Conservation (phyloP, 768 basidiomycete species). For the Tubosaeta brunneosetosa region DNA sequence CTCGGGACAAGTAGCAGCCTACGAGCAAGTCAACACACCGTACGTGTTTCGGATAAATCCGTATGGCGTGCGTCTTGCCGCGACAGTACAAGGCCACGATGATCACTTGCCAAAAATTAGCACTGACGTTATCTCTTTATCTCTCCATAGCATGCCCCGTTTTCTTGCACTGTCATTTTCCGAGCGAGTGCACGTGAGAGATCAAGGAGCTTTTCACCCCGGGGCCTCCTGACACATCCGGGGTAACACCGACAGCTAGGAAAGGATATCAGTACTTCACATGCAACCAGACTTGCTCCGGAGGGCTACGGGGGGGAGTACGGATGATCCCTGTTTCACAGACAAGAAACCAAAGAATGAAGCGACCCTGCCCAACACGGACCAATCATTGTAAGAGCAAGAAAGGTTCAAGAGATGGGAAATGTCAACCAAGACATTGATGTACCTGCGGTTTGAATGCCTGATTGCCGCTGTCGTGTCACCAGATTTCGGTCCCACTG, state of each 20-base stretch:
- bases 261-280: background rate
- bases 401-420: background rate
- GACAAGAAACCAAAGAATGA: background rate
- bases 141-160: background rate
- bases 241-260: background rate
- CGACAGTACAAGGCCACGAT: background rate
- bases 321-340: background rate
- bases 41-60: too few relatives aligned
- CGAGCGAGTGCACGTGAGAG: background rate
- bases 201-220: conserved; percentile 2
- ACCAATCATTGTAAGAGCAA: background rate
- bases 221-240: background rate
- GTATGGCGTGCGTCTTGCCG: background rate
- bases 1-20: background rate
- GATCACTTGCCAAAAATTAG: background rate
- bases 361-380: background rate
- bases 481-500: background rate
- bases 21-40: too few relatives aligned
- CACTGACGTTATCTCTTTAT: background rate
- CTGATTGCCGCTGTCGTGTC: conserved; percentile 1
- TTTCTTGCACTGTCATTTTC: background rate
- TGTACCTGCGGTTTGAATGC: background rate
- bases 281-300: background rate
- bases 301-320: background rate
- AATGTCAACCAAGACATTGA: background rate